Conservation (phyloP, 2,329 filamentous ascomycete species). For the Beauveria scarabaeidicola region DNA sequence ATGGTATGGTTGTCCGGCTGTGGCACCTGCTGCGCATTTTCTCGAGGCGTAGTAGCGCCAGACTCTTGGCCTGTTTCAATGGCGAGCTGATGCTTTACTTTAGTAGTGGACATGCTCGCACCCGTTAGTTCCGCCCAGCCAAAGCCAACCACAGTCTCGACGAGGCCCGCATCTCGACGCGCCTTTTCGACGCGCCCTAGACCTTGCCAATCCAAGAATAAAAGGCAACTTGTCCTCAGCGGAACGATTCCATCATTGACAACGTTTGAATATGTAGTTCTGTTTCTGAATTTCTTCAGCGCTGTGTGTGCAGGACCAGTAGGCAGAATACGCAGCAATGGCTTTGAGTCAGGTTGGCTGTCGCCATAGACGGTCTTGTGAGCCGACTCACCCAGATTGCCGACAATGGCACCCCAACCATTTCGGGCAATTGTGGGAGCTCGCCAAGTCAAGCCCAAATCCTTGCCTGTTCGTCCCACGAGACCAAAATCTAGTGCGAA, state of each 20-base stretch:
- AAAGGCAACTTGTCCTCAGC: slow-evolving; percentile 84
- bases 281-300: slow-evolving; percentile 77
- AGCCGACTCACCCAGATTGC: slow-evolving; percentile 65
- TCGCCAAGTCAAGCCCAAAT: slow-evolving; percentile 89
- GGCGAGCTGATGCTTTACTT: slow-evolving; percentile 35
- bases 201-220: slow-evolving; percentile 95
- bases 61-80: slow-evolving; percentile 25
- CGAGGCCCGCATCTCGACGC: slow-evolving; percentile 78
- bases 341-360: slow-evolving; percentile 72
- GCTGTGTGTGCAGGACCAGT: slow-evolving; percentile 86
- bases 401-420: slow-evolving; percentile 82
- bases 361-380: slow-evolving; percentile 51
- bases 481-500: slow-evolving; percentile 95
- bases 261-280: slow-evolving; percentile 92
- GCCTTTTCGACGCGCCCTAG: slow-evolving; percentile 91
- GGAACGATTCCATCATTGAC: slow-evolving; percentile 98
- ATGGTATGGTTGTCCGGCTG: slow-evolving; percentile 60
- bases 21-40: slow-evolving; percentile 53
- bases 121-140: slow-evolving; percentile 89
- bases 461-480: slow-evolving; percentile 91
- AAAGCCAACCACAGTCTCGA: slow-evolving; percentile 88
- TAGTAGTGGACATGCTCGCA: slow-evolving; percentile 45
- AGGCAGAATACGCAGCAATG: slow-evolving; percentile 77
- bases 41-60: slow-evolving; percentile 27
- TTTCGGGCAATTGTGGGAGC: slow-evolving; percentile 76